Evolutionary conservation across 2,329 filamentous ascomycete species (phyloP).

Genomic region (Phoma sp.): DNA sequence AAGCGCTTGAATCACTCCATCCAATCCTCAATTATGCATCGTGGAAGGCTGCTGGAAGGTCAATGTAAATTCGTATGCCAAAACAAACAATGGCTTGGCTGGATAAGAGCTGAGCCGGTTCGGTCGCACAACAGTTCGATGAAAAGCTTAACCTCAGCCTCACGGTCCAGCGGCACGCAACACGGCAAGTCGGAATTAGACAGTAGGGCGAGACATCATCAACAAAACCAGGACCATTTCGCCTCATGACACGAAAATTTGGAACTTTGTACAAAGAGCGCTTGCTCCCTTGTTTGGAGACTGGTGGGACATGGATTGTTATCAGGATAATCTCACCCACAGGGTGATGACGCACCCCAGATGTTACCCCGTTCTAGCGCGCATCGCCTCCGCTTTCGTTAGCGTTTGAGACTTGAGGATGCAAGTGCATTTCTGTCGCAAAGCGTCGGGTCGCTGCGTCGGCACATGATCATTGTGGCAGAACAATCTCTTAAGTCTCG

Average conservation of each 20-base stretch:
- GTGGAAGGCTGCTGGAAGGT: too few species aligned
- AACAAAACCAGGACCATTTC: too few species aligned
- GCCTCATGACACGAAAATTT: too few species aligned
- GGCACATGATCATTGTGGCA: not conserved
- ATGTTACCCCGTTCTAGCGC: not conserved
- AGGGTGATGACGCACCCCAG: conserved; percentile 9
- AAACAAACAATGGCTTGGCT: not conserved
- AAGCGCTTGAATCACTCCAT: too few species aligned
- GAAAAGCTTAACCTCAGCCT: conserved; percentile 11
- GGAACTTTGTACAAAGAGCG: too few species aligned
- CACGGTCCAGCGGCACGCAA: not conserved
- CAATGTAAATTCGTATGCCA: too few species aligned
- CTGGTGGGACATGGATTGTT: not conserved
- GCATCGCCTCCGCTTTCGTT: conserved; percentile 1
- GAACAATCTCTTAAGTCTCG: not conserved
- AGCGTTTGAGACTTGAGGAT: conserved; percentile 4
- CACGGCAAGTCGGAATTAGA: not conserved
- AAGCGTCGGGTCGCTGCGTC: not conserved
- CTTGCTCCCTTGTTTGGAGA: not conserved
- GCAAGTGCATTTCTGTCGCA: not conserved
- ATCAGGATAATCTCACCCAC: not conserved
- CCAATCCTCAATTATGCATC: too few species aligned
- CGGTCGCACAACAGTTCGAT: not conserved
- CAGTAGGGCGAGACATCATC: not conserved
- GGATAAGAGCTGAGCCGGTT: conserved; percentile 8